Evolutionary conservation across 1,284 basidiomycete species (phyloP), one percentile per base, ranked within the genome.

Genomic region (Malassezia obtusa): DNA sequence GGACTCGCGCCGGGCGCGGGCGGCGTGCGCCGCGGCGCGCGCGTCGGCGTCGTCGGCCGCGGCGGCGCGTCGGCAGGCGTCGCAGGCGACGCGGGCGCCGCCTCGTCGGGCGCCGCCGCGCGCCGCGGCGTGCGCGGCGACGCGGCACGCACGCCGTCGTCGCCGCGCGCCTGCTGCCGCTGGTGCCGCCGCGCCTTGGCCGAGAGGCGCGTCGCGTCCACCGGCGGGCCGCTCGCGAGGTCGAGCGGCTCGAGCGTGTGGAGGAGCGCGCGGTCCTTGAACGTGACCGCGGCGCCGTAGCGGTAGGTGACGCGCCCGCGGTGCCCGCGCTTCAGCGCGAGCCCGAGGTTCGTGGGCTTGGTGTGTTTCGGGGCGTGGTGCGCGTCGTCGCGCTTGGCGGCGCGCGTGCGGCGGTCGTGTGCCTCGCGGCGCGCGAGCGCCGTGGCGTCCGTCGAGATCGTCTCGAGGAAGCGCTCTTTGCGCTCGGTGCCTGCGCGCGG

Each of bases 391-490:
- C 43, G 43, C 11, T n/a, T 45, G 51, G 45, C 22, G 51, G 37
- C 22, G 12, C 26, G 24, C 38, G 25, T 25, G n/a, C 26, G 41
- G 14, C n/a, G 7, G 9, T 19, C 39, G 6, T 33, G 38, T 9
- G 35, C 24, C n/a, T 40, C 26, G 17, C 24, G 35, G 8, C 28
- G 37, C 2, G 48, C 48, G 11, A 31, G 19, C 5, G 66, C 59
- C 32, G 72, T 62, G 35, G 67, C 65, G 50, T 71, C 75, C 17
- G 59, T 63, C 19, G 76, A 71, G 45, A 78, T 72, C n/a, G 76
- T 73, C 63, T 79, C 78, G 49, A 79, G 76, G 62, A 79, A 78
- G 22, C 77, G 72, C 62, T 79, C 78, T 53, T 75, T 75, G 35
- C 74, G 58, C 38, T 71, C 64, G 10, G 65, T 58, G 24, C 61